Evolutionary conservation across 495 filamentous ascomycete genomes (phyloP), one percentile per base, ranked within the genome.

Genomic region (Bathelium albidoporum): DNA sequence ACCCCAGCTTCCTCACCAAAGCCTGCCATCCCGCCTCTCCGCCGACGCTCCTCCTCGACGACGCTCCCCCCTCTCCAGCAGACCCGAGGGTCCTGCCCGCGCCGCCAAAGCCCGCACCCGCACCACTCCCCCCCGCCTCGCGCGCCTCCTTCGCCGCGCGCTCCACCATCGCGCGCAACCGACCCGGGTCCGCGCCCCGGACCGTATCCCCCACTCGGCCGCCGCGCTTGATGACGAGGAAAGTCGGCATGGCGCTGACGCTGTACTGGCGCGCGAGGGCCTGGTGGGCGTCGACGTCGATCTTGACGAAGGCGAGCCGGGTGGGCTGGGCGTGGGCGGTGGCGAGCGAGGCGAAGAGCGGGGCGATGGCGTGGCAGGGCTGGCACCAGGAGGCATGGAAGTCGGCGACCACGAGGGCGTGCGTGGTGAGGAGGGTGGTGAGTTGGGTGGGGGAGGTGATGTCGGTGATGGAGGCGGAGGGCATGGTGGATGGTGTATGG

Each of bases 351-450:
- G 75, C 72, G 77, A 80, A 86, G 67, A 79, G 72, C 55, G 85
- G 85, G n/a, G 81, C 79, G 73, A 89, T 86, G 62, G 79, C 78
- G 70, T 85, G 84, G 81, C 85, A 88, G 29, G 86, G 85, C 4
- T 79, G 80, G 72, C 85, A 89, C 85, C 85, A 88, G 26, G 26
- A 16, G 36, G 32, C 31, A 31, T 43, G 31, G 58, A 60, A 36
- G 31, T 43, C 58, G 31, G 31, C 28, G 58, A 43, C 26, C 14
- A 26, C 3, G 58, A 9, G 3, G 28, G 31, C 26, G 58, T 36
- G 58, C 7, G 36, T 34, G 4, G 31, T 34, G 58, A 60, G 36
- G 26, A 20, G 58, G 58, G 58, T 20, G 58, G 58, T 18, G 58
- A 55, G 24, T 3, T 55, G 49, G 20, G 12, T 29, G 49, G 49